A percentile compares a stretch with the other conserved stretches of the same genome.
phyloP scores from a whole-genome alignment of 768 basidiomycete genomes.

The Nevesoporus exiguus region DNA sequence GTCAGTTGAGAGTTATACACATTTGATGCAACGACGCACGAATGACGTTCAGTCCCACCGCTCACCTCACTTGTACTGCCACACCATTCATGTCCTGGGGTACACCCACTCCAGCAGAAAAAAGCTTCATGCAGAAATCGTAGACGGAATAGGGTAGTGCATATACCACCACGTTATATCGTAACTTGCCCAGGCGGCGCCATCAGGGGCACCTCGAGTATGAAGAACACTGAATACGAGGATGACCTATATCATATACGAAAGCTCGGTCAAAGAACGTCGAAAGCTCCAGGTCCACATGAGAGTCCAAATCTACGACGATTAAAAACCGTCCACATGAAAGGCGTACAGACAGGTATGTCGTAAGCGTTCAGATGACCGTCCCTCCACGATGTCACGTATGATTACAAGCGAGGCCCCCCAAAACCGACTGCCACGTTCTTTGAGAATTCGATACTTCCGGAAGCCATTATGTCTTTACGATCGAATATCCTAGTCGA shows the following conservation, averaged over 20 bases:
- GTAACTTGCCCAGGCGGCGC: constrained; percentile 15
- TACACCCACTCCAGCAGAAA: neutral
- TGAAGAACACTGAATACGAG: constrained; percentile 13
- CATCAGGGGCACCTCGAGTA: constrained; percentile 6
- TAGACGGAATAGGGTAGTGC: constrained; percentile 25
- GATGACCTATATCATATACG: constrained; percentile 20
- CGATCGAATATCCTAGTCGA: constrained; percentile 26
- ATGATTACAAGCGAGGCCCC: constrained; percentile 2
- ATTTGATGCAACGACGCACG: too few species aligned
- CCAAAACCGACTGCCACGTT: neutral
- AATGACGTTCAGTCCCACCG: too few species aligned
- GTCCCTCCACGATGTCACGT: neutral
- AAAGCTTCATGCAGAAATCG: constrained; percentile 5
- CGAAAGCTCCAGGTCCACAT: constrained; percentile 19
- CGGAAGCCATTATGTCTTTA: constrained; percentile 20
- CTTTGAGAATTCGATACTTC: neutral
- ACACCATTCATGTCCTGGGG: too few species aligned
- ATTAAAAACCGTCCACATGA: constrained; percentile 23
- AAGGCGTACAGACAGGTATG: constrained; percentile 18
- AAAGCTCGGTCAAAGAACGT: constrained; percentile 14
- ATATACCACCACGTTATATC: constrained; percentile 29
- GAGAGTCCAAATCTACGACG: constrained; percentile 27
- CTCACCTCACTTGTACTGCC: neutral
- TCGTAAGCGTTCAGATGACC: constrained; percentile 14
- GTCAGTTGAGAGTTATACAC: too few species aligned